A percentile compares a stretch with the other conserved stretches of the same genome.
These are phyloP conservation scores for Diophrys sp. DNA, from an alignment of 73 alveolate species.

Conservation along the genomic window DNA sequence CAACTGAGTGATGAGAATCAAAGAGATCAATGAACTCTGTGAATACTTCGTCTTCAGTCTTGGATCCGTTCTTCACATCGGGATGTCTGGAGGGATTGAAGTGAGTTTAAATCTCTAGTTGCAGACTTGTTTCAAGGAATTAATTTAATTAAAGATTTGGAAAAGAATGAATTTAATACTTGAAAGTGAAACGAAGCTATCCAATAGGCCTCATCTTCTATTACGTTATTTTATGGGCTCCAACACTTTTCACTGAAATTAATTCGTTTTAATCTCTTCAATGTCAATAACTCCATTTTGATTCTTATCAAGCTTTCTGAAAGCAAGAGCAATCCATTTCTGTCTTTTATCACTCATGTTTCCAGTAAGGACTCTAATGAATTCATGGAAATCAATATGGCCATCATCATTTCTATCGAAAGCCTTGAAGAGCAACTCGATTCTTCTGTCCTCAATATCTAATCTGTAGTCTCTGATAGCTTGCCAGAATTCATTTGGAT, in stretches of 20 bases:
- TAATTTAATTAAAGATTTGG: too few species aligned
- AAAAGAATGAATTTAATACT: too few species aligned
- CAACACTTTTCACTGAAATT: too few species aligned
- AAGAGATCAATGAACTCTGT: conserved; percentile 56
- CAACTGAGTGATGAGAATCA: conserved; percentile 59
- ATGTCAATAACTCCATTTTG: conserved; percentile 65
- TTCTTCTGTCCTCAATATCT: conserved; percentile 19
- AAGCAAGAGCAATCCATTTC: conserved; percentile 59
- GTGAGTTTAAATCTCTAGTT: conserved; percentile 21
- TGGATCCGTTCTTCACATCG: conserved; percentile 69
- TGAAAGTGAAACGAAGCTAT: too few species aligned
- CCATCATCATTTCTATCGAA: conserved; percentile 47
- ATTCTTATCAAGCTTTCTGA: conserved; percentile 57
- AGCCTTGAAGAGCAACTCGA: conserved; percentile 33
- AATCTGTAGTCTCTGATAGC: conserved; percentile 53
- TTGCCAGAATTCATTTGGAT: conserved; percentile 39
- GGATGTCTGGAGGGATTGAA: conserved; percentile 76
- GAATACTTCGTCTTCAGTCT: conserved; percentile 57
- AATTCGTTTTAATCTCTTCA: too few species aligned
- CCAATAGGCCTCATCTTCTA: too few species aligned
- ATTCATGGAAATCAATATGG: conserved; percentile 53
- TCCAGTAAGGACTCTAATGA: conserved; percentile 44
- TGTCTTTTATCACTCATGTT: conserved; percentile 62
- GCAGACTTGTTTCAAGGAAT: too few species aligned
- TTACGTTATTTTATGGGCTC: too few species aligned